phyloP scores from a whole-genome alignment of 2,329 filamentous ascomycete genomes.

The Dissoconium aciculare region DNA sequence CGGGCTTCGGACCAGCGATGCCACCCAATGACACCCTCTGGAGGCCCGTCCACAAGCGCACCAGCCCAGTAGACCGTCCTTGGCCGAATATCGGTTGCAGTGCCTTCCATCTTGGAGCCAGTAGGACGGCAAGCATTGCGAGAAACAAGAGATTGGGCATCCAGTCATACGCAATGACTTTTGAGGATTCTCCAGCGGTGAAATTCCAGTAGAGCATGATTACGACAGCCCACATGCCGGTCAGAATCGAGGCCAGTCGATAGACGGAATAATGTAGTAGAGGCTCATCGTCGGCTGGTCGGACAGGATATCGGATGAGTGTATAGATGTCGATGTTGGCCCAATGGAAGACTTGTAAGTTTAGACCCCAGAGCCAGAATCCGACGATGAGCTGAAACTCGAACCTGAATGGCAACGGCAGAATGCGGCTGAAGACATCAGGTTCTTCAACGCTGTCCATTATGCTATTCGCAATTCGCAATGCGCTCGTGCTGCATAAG shows the following conservation, averaged over 20 bases:
- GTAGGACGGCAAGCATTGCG: conserved; percentile 51
- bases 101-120: conserved; percentile 39
- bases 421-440: conserved; percentile 72
- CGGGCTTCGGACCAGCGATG: conserved; percentile 69
- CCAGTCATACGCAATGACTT: conserved; percentile 65
- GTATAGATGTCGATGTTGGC: conserved; percentile 51
- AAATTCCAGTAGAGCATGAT: conserved; percentile 71
- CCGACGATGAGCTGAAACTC: conserved; percentile 74
- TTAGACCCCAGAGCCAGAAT: conserved; percentile 88
- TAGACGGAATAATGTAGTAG: conserved; percentile 68
- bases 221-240: conserved; percentile 53
- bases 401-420: conserved; percentile 81
- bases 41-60: conserved; percentile 59
- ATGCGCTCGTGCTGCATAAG: too few relatives aligned
- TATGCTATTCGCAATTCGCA: too few relatives aligned
- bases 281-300: conserved; percentile 52
- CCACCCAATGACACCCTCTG: conserved; percentile 71
- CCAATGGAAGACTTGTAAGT: conserved; percentile 71
- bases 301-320: conserved; percentile 72
- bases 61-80: conserved; percentile 42
- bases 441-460: conserved; percentile 31
- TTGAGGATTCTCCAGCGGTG: conserved; percentile 51
- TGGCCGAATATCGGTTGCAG: conserved; percentile 8
- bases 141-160: conserved; percentile 71
- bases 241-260: conserved; percentile 65